Conservation (phyloP, 2,329 filamentous ascomycete species). For the Pyrenophora teres region DNA sequence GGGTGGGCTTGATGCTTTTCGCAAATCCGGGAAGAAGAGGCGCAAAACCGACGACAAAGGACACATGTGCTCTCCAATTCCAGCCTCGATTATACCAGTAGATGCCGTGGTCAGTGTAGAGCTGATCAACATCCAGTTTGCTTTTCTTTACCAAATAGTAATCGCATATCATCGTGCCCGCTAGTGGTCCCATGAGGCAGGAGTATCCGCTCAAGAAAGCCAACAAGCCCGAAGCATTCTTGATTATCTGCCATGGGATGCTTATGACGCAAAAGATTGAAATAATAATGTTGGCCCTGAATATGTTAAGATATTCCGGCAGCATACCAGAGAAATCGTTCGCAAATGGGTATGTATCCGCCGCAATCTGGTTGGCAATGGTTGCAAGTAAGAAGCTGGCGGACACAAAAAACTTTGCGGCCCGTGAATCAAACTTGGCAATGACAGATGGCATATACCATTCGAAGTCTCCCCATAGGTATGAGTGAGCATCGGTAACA, state of each 20-base stretch:
- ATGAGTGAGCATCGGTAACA: constrained; percentile 53
- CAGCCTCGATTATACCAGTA: constrained; percentile 42
- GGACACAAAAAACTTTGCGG: constrained; percentile 51
- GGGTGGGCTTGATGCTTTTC: constrained; percentile 44
- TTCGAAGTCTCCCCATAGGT: constrained; percentile 53
- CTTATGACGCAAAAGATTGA: constrained; percentile 42
- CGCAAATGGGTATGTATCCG: constrained; percentile 46
- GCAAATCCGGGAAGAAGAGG: constrained; percentile 48
- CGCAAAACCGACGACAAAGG: constrained; percentile 39
- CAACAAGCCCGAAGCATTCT: constrained; percentile 42
- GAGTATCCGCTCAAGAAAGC: constrained; percentile 45
- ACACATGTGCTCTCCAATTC: constrained; percentile 43
- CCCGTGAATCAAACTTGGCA: constrained; percentile 51
- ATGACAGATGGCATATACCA: constrained; percentile 58
- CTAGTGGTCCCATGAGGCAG: constrained; percentile 45
- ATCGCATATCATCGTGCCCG: constrained; percentile 43
- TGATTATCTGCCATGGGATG: constrained; percentile 47
- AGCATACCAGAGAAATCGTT: constrained; percentile 43
- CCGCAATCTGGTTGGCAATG: constrained; percentile 51
- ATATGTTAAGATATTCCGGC: constrained; percentile 47
- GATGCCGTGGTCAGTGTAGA: constrained; percentile 40
- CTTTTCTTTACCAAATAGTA: constrained; percentile 45
- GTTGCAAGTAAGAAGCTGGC: constrained; percentile 51
- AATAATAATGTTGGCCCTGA: constrained; percentile 42
- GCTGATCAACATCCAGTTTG: constrained; percentile 42